Evolutionary conservation across 108 stramenopile species (phyloP), one percentile per base, ranked within the genome.

Genomic region (Discostella pseudostelligera): DNA sequence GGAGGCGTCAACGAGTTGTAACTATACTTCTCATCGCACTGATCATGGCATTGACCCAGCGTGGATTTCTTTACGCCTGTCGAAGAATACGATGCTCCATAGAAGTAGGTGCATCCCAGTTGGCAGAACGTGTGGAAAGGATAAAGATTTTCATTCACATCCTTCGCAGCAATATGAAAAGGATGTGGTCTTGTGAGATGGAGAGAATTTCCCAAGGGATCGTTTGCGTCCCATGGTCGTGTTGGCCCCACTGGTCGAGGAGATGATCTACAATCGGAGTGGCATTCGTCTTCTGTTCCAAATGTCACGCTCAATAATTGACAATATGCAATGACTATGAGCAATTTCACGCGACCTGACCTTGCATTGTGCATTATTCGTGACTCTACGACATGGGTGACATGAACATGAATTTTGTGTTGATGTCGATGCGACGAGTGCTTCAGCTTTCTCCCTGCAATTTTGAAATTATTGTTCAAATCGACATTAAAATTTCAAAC

Each of bases 11-110:
- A 10, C 5, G 50, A 51, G 50, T 24, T 70, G 56, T 82, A 83
- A 39, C 68, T 46, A 48, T 83, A 90, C 0, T 35, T 44, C 16
- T 69, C 36, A 43, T 87, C 84, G 58, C 88, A 90, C 20, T 58
- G 58, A 28, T 40, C 55, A 21, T 69, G 55, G 62, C 61, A 71
- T 57, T 25, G 45, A 22, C 22, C 54, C 55, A 71, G 49, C 0
- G 70, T 71, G 17, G 60, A 19, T 4, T 2, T 35, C 3, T 24
- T 48, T n/a, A n/a, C n/a, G n/a, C 26, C 8, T 57, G 20, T 12
- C 43, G 25, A 5, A 35, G 61, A 53, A 22, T 45, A 35, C 2
- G 70, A 71, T 4, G 56, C 46, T 12, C 37, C 32, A 25, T 56
- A 71, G 36, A 71, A 71, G 47, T 57, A 71, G 37, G 55, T 71